A percentile compares a stretch with the other conserved stretches of the same genome.
Conservation (phyloP, 441 rosid genomes). For the Adansonia rubrostipa region DNA sequence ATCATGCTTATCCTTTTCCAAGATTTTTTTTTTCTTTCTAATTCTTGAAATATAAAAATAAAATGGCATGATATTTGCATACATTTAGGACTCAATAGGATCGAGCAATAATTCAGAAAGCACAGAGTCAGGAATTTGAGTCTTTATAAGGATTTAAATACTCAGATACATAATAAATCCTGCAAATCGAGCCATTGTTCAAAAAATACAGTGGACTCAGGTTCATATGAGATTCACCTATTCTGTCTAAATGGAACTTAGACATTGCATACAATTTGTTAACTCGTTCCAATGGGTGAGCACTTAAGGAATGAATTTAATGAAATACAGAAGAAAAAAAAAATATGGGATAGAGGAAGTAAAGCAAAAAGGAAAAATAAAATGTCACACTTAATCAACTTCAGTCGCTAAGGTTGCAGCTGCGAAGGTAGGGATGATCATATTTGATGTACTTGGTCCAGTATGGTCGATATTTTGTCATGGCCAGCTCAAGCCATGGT, state of each 20-base stretch:
- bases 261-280: constrained; percentile 29
- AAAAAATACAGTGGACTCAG: constrained; percentile 26
- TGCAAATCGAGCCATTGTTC: background rate
- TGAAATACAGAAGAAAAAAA: constrained; percentile 48
- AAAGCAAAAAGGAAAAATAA: constrained; percentile 16
- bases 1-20: background rate
- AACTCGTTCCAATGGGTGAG: constrained; percentile 35
- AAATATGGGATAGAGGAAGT: constrained; percentile 40
- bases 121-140: background rate
- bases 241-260: constrained; percentile 22
- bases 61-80: background rate
- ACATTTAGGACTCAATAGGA: no score
- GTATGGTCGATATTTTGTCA: constrained; percentile 85
- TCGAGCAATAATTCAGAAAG: no score
- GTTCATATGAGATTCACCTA: constrained; percentile 25
- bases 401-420: constrained; percentile 79
- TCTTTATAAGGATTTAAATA: background rate
- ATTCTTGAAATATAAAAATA: no score
- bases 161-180: background rate
- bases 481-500: constrained; percentile 96
- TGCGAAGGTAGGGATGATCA: constrained; percentile 79
- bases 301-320: constrained; percentile 44
- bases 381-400: background rate
- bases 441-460: constrained; percentile 91
- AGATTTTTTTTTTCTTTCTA: background rate